These are phyloP conservation scores for Talaromyces sp. DNA, from an alignment of 2,329 filamentous ascomycete genomes.

Conservation along the genomic window DNA sequence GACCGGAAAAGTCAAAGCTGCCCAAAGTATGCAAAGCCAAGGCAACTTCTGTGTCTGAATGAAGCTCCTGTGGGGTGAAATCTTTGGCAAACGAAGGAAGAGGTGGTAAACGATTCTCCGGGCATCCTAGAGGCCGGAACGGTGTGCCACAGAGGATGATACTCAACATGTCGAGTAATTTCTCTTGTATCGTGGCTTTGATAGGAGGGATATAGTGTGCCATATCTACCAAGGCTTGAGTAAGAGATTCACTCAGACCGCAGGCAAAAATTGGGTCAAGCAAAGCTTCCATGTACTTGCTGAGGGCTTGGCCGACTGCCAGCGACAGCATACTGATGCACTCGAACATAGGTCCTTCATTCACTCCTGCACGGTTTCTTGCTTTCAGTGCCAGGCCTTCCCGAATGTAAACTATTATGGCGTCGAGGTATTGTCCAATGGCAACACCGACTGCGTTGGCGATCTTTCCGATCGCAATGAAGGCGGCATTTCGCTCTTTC, in stretches of 20 bases:
- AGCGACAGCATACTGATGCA: conserved; percentile 96
- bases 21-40: conserved; percentile 90
- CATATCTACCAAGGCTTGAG: conserved; percentile 95
- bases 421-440: conserved; percentile 91
- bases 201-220: conserved; percentile 97
- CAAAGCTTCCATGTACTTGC: conserved; percentile 96
- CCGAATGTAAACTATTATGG: conserved; percentile 87
- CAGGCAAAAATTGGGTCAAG: conserved; percentile 96
- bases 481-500: conserved; percentile 89
- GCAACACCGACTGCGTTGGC: conserved; percentile 93
- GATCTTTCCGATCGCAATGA: conserved; percentile 92
- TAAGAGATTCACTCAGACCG: conserved; percentile 87
- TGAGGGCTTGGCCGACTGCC: conserved; percentile 91
- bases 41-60: conserved; percentile 82
- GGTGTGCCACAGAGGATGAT: conserved; percentile 87
- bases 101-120: conserved; percentile 76
- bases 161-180: conserved; percentile 90
- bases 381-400: conserved; percentile 84
- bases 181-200: conserved; percentile 87
- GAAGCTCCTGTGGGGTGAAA: conserved; percentile 76
- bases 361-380: conserved; percentile 54
- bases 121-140: conserved; percentile 88
- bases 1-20: conserved; percentile 90
- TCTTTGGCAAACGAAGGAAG: conserved; percentile 84
- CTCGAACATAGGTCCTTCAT: conserved; percentile 80